These are phyloP conservation scores for Colletotrichum liaoningense DNA, from an alignment of 2,329 filamentous ascomycete genomes.

Conservation along the genomic window DNA sequence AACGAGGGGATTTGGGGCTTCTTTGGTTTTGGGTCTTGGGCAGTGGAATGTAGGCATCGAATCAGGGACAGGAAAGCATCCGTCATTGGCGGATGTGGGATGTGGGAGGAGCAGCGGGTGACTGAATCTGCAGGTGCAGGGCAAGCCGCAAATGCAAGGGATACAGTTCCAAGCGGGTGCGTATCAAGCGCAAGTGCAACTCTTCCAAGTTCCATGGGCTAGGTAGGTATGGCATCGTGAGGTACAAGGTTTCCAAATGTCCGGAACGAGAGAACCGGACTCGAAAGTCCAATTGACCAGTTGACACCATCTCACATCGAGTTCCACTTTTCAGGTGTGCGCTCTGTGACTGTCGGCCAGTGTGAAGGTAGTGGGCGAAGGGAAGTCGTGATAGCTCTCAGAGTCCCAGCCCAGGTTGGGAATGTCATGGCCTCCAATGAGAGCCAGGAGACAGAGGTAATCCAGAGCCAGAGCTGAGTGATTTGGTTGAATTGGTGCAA, in stretches of 20 bases:
- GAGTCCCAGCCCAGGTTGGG: neutral
- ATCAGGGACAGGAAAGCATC: neutral
- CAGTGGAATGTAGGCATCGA: neutral
- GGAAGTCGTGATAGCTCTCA: neutral
- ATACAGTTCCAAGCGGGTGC: neutral
- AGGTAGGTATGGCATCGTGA: neutral
- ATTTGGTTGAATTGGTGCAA: neutral
- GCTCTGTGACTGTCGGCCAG: neutral
- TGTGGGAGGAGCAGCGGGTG: neutral
- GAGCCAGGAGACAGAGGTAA: neutral
- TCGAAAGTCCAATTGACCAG: neutral
- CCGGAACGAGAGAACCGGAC: neutral
- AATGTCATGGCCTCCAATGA: neutral
- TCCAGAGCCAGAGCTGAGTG: neutral
- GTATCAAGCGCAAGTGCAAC: neutral
- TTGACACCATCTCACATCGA: neutral
- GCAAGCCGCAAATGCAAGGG: neutral
- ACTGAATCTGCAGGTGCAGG: neutral
- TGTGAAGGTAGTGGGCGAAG: neutral
- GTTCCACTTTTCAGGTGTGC: neutral
- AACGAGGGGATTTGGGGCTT: neutral
- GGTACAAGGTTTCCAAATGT: neutral
- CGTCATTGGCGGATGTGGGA: neutral
- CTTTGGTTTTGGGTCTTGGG: neutral
- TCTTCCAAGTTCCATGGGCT: too few relatives aligned